phyloP scores from a whole-genome alignment of 441 rosid species.

The Populus hybrid region DNA sequence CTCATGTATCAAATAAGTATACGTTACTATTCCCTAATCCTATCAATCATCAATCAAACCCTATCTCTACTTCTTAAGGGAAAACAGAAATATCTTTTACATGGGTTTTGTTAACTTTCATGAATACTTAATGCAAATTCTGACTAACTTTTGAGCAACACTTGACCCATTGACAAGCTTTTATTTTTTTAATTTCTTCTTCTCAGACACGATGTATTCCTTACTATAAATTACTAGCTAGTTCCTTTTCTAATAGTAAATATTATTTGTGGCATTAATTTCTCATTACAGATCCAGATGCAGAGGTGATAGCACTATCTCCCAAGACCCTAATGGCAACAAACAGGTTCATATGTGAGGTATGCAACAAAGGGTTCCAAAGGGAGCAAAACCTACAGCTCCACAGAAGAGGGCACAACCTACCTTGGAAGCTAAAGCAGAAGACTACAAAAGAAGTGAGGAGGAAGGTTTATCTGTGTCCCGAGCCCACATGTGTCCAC shows the following conservation, averaged over 20 bases:
- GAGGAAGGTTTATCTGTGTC: conserved; percentile 91
- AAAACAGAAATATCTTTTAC: not conserved
- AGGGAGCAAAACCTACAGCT: conserved; percentile 45
- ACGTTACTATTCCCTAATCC: conserved; percentile 2
- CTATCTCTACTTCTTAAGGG: not conserved
- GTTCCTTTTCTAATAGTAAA: not conserved
- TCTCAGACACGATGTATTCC: not conserved
- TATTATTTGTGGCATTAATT: conserved; percentile 14
- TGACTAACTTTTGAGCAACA: not conserved
- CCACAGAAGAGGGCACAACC: conserved; percentile 93
- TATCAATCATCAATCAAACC: not conserved
- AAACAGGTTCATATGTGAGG: no score
- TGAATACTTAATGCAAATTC: not conserved
- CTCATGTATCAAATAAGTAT: not conserved
- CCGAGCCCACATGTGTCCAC: conserved; percentile 95
- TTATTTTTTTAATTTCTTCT: not conserved
- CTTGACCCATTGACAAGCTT: not conserved
- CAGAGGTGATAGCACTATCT: no score
- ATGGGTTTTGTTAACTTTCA: not conserved
- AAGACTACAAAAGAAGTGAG: conserved; percentile 73
- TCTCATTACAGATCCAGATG: not conserved
- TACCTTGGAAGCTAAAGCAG: conserved; percentile 93
- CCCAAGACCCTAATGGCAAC: no score
- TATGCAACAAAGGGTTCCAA: no score
- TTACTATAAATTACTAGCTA: not conserved